These are phyloP conservation scores for Eucalyptus polyanthemos DNA, from an alignment of 345 rosid species.

Conservation along the genomic window DNA sequence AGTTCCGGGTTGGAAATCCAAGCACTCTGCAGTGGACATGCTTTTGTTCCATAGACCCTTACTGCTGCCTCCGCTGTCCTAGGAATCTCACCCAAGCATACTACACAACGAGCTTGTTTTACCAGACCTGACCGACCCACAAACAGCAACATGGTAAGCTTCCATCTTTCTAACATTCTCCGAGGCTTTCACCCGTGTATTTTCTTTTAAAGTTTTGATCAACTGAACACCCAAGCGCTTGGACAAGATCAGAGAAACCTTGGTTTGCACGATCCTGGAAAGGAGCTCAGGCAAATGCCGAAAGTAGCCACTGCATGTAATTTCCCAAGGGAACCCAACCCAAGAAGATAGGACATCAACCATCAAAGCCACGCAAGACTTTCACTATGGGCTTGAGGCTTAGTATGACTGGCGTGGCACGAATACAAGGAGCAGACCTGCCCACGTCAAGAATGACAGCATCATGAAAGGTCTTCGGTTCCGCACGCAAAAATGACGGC, in stretches of 20 bases:
- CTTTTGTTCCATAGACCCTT: conserved; percentile 48
- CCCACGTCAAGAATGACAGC: not conserved
- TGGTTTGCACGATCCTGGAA: conserved; percentile 44
- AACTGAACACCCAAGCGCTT: conserved; percentile 31
- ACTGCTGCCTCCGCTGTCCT: conserved; percentile 42
- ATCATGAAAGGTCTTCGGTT: not conserved
- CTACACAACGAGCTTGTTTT: conserved; percentile 68
- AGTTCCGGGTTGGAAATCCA: conserved; percentile 76
- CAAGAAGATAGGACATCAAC: not conserved
- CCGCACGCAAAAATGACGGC: not conserved
- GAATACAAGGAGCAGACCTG: not conserved
- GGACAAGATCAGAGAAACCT: conserved; percentile 38
- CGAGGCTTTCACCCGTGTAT: conserved; percentile 6
- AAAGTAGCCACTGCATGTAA: conserved; percentile 28
- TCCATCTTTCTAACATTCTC: conserved; percentile 30
- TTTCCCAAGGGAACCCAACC: conserved; percentile 23
- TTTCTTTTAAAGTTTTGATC: conserved; percentile 1
- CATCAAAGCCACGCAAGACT: not conserved
- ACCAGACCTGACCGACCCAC: conserved; percentile 79
- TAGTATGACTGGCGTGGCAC: not conserved
- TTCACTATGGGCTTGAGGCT: too few relatives aligned
- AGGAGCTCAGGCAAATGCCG: conserved; percentile 50
- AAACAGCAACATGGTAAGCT: conserved; percentile 55
- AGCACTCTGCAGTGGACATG: conserved; percentile 70
- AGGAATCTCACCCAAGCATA: conserved; percentile 69